Conservation (phyloP, 306 rosid genomes). For the Glycyrrhiza uralensis region DNA sequence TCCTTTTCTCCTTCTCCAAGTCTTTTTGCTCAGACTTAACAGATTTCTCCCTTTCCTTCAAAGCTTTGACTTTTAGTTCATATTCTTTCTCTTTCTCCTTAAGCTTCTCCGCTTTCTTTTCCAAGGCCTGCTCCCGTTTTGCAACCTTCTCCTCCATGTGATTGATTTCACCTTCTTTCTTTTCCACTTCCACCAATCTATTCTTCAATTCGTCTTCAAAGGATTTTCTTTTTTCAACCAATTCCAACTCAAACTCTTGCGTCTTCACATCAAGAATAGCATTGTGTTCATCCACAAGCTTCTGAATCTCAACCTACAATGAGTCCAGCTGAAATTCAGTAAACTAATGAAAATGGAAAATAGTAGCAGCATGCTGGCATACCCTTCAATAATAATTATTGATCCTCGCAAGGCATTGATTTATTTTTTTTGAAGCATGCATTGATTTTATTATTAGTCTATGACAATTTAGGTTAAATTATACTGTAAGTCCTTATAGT, state of each 20-base stretch:
- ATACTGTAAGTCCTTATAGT: too few species aligned
- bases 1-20: slow-evolving; percentile 57
- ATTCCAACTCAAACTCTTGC: slow-evolving; percentile 72
- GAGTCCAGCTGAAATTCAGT: slow-evolving; percentile 1
- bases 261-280: slow-evolving; percentile 62
- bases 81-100: slow-evolving; percentile 87
- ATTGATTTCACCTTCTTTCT: slow-evolving; percentile 76
- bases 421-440: too few species aligned
- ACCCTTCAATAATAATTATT: background rate
- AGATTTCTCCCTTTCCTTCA: slow-evolving; percentile 76
- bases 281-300: slow-evolving; percentile 76
- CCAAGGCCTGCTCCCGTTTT: slow-evolving; percentile 83
- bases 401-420: background rate
- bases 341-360: background rate
- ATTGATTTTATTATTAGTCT: background rate
- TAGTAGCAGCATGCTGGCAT: background rate
- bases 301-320: slow-evolving; percentile 77
- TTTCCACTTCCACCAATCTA: slow-evolving; percentile 69
- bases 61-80: slow-evolving; percentile 65
- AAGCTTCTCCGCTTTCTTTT: slow-evolving; percentile 74
- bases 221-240: slow-evolving; percentile 69
- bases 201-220: slow-evolving; percentile 69
- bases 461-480: too few species aligned
- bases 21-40: slow-evolving; percentile 63
- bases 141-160: slow-evolving; percentile 84